Evolutionary conservation across 176 grass and related monocot species (phyloP), one percentile per base, ranked within the genome.

Genomic region (maize (Zea mays)): DNA sequence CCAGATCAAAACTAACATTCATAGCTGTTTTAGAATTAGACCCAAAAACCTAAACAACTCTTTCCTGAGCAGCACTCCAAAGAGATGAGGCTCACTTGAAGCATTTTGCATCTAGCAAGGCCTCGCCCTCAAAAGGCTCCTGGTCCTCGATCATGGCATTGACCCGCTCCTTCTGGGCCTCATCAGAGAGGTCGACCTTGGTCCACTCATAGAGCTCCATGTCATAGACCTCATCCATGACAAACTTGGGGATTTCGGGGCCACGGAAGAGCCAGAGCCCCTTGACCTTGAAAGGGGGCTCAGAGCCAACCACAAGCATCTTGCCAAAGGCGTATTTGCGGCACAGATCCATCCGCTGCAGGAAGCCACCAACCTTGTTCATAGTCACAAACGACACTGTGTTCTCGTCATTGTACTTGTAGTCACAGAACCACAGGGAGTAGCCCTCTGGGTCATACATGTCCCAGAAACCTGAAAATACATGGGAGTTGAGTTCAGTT

Each of bases 341-440:
- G 42, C 79, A 76, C 58, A 93, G 78, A 66, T 97, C 93, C 88
- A 97, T 93, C 8, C 90, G 87, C 80, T 93, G 90, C 71, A 97
- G 73, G 88, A 93, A 97, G 2, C 93, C 93, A 56, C 90, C 37
- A 6, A 93, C 93, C 83, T 97, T 93, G 83, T 93, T 93, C 67
- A 93, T 12, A 9, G 88, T 97, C 43, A 97, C 88, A 43, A 85
- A 97, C 0, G 93, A 93, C 1, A 97, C 90, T 0, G 74, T 93
- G 74, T 97, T 97, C 88, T 93, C 93, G 7, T 93, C 90, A 14
- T 97, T 90, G 85, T 93, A 93, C 20, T 97, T 97, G 80, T 90
- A 97, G 54, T 93, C 87, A 60, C 90, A 93, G 85, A 97, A 97
- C 93, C 93, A 93, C 6, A 97, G 39, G 16, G 87, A 97, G 83